Percentiles rank a stretch among this genome's conserved stretches.
phyloP scores from a whole-genome alignment of 257 asterid genomes.

The Solanum lycopersicoides region DNA sequence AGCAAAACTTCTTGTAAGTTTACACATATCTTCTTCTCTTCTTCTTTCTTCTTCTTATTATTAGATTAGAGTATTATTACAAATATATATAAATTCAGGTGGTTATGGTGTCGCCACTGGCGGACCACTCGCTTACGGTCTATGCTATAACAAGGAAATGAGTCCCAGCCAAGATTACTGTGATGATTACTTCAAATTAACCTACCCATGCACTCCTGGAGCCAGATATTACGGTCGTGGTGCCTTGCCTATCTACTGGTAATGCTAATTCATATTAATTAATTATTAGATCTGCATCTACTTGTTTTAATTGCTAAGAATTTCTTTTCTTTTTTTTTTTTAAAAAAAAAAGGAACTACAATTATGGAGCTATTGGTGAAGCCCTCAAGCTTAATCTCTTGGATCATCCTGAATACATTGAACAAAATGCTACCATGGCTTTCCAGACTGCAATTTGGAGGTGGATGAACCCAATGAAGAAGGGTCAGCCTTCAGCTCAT shows the following conservation, averaged over 20 bases:
- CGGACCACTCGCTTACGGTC: constrained; percentile 92
- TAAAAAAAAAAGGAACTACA: constrained; percentile 51
- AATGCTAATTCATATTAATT: too few relatives aligned
- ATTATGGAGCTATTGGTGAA: constrained; percentile 58
- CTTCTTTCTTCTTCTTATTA: too few relatives aligned
- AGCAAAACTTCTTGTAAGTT: constrained; percentile 41
- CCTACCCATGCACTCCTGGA: constrained; percentile 71
- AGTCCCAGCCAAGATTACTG: constrained; percentile 34
- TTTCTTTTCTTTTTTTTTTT: not conserved
- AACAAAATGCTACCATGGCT: constrained; percentile 87
- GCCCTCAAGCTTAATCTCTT: constrained; percentile 58
- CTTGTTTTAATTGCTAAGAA: not conserved
- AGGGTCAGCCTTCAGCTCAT: constrained; percentile 79
- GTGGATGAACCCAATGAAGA: constrained; percentile 76
- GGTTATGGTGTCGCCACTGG: constrained; percentile 95
- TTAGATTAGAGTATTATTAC: too few relatives aligned
- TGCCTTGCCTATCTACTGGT: constrained; percentile 83
- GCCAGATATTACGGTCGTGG: constrained; percentile 86
- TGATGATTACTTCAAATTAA: constrained; percentile 25
- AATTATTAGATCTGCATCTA: not conserved
- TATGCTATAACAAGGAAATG: constrained; percentile 61
- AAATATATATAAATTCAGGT: constrained; percentile 20
- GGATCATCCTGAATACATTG: constrained; percentile 88
- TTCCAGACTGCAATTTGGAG: constrained; percentile 76
- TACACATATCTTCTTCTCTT: too few relatives aligned